phyloP scores from a whole-genome alignment of 495 filamentous ascomycete species.

The Podospora didyma region DNA sequence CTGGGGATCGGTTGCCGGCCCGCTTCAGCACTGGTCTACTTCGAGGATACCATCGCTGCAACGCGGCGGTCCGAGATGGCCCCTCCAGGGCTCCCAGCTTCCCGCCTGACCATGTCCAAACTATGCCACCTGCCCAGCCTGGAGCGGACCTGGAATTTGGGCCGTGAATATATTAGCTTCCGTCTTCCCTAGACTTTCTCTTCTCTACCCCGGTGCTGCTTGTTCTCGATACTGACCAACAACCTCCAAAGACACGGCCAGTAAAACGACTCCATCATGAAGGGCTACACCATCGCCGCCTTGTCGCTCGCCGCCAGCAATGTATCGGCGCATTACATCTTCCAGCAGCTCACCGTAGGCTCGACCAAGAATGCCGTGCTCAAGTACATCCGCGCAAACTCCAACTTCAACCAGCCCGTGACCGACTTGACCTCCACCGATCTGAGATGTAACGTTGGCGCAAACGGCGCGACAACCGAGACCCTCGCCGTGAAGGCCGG shows the following conservation, averaged over 20 bases:
- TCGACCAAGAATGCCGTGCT: conserved; percentile 39
- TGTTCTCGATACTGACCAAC: too few species aligned
- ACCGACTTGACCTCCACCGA: conserved; percentile 50
- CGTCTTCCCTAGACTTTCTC: too few species aligned
- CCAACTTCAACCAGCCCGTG: conserved; percentile 60
- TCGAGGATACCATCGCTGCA: neutral
- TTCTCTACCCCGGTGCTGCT: too few species aligned
- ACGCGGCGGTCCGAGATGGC: neutral
- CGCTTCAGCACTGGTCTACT: neutral
- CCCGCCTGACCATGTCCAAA: neutral
- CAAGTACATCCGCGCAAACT: conserved; percentile 52
- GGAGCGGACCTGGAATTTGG: too few species aligned
- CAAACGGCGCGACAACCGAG: conserved; percentile 39
- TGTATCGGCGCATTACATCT: conserved; percentile 47
- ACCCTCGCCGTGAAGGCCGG: conserved; percentile 48
- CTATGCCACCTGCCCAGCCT: neutral
- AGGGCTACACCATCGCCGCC: conserved; percentile 30
- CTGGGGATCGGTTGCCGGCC: neutral
- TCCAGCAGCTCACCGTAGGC: conserved; percentile 45
- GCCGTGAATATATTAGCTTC: too few species aligned
- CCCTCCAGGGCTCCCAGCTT: neutral
- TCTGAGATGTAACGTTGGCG: conserved; percentile 57
- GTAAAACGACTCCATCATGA: conserved; percentile 28
- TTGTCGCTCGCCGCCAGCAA: conserved; percentile 35
- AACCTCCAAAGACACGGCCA: too few species aligned